These are phyloP conservation scores for Neofusicoccum sp. DNA, from an alignment of 2,329 filamentous ascomycete genomes.

Conservation along the genomic window DNA sequence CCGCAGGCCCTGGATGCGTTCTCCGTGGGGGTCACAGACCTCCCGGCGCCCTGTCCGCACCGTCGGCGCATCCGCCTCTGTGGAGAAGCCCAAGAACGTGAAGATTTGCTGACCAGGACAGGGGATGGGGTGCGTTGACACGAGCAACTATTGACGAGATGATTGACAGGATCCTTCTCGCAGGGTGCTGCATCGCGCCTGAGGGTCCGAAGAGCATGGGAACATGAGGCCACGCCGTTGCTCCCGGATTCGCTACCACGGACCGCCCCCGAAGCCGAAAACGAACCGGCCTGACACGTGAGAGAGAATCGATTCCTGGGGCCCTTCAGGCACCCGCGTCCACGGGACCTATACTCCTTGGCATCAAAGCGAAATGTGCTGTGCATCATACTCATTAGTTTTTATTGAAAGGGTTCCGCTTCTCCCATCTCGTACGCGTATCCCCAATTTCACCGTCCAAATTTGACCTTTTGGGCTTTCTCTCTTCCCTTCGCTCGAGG, in stretches of 20 bases:
- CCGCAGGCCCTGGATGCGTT: not conserved
- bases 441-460: slow-evolving; percentile 6
- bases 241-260: not conserved
- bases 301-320: slow-evolving; percentile 10
- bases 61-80: slow-evolving; percentile 13
- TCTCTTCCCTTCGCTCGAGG: not conserved
- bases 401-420: slow-evolving; percentile 6
- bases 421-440: slow-evolving; percentile 11
- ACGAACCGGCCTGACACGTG: slow-evolving; percentile 8
- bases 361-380: slow-evolving; percentile 14
- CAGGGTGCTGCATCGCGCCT: slow-evolving; percentile 7
- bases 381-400: slow-evolving; percentile 15
- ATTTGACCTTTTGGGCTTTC: not conserved
- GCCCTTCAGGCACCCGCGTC: slow-evolving; percentile 6
- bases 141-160: slow-evolving; percentile 8
- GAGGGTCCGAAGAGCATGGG: not conserved
- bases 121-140: not conserved
- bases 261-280: slow-evolving; percentile 1
- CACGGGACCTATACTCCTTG: slow-evolving; percentile 2
- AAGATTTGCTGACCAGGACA: slow-evolving; percentile 14
- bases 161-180: slow-evolving; percentile 12
- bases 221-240: not conserved
- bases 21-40: slow-evolving; percentile 15
- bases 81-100: slow-evolving; percentile 14
- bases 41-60: not conserved